Base-by-base conservation (phyloP, 345 rosid genomes). In the Gossypium turneri region DNA sequence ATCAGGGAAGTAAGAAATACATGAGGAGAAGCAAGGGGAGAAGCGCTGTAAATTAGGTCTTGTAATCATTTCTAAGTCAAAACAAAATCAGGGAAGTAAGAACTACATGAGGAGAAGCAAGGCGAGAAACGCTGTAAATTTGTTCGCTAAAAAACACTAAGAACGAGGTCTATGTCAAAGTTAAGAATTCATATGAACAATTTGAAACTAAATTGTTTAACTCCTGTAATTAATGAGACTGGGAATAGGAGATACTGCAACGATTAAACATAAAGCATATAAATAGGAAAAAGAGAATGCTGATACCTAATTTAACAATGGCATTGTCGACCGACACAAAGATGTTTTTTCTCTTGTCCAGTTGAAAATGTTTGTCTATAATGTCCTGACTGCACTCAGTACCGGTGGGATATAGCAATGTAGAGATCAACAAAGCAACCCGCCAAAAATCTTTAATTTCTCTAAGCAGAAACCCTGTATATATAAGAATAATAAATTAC, bases 371-470 rank as follows among this genome's bases (percentile, higher is more conserved):
- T 81, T 79, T 57, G 55, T 76, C 80, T 45, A 71, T 17, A 70
- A 78, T 69, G 64, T 83, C 82, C 68, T 81, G 78, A 70, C 79
- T 80, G 68, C 62, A 65, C 61, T 82, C 88, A 58, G 65, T 59
- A 47, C 81, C 80, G 43, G 75, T 38, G 47, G 89, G 88, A 81
- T 86, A 79, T 53, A 86, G 55, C 83, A 94, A 70, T 60, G 89
- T 81, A 58, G 98, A 82, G 63, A 85, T 74, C 81, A 92, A 73
- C 79, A 94, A 84, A 12, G 96, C 83, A 77, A 89, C 94, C 69
- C 88, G 90, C 98, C 98, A 94, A 70, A 83, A 87, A 22, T 84
- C 93, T 87, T 94, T 91, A 51, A 94, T 84, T 77, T 92, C 98
- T 73, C 89, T 86, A 24, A 94, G 86, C 52, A 92, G 82, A 82